Evolutionary conservation across 169 alveolate genomes (phyloP), one percentile per base, ranked within the genome.

Genomic region (Cryptosporidium andersoni): DNA sequence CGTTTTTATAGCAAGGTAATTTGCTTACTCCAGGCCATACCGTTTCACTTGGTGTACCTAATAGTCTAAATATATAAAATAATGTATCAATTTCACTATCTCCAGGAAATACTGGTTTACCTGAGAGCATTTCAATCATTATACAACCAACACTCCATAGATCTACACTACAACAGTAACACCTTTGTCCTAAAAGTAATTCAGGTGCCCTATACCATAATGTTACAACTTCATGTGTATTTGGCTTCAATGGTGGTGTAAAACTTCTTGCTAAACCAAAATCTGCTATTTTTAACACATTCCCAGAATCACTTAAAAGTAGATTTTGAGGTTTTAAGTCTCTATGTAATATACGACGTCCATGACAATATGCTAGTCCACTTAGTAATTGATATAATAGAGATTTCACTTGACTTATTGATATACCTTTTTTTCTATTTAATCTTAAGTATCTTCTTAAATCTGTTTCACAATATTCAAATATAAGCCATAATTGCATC

Each of bases 221-320:
- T 1, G 98, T 94, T 2, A 93, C 92, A 2, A 95, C 96, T 65
- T 91, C 96, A 63, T 94, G 96, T 16, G 98, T 95, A 66, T 93
- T 93, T 52, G 98, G 94, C 40, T 81, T 91, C 56, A 90, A 49
- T 3, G 96, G 96, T 6, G 93, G 89, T n/a, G 94, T 92, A 65
- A 93, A 95, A 11, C 95, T 95, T 80, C 98, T 88, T n/a, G 98
- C 98, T n/a, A 95, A 81, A 6, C 98, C 97, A 88, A 95, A 95
- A 66, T 95, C 98, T 14, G 92, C 92, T 12, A 89, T 81, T 62
- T 89, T 89, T 4, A 89, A 45, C 7, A 64, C 64, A 51, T 81
- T 74, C 6, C 85, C 85, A 5, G 85, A 74, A 36, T 74, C 68
- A 66, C 94, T 95, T 39, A 95, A 89, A 2, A 95, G 81, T 34